Evolutionary conservation across 371 early-diverging fungal genomes (phyloP).

Genomic region (Smittium culicis): DNA sequence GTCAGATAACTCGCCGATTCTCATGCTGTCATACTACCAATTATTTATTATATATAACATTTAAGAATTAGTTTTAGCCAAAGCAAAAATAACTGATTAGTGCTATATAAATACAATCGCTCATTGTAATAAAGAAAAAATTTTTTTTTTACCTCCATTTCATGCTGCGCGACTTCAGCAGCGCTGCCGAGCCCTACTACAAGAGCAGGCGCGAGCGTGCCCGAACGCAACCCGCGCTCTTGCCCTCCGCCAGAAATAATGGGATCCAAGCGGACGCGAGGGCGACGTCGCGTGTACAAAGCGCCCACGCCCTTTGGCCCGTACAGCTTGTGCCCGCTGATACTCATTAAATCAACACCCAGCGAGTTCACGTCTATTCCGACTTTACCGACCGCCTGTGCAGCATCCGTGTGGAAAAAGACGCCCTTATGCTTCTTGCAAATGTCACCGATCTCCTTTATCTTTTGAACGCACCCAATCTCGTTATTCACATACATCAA

Average conservation of each 20-base stretch:
- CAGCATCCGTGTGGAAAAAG: constrained; percentile 98
- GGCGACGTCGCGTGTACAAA: constrained; percentile 89
- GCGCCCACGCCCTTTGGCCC: constrained; percentile 99
- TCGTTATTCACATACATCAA: constrained; percentile 99
- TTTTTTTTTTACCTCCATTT: constrained; percentile 64
- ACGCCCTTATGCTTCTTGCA: constrained; percentile 77
- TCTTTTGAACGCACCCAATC: constrained; percentile 96
- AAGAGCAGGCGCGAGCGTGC: constrained; percentile 94
- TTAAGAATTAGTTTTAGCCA: constrained; percentile 48
- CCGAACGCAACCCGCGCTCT: constrained; percentile 95
- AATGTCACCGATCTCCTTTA: constrained; percentile 84
- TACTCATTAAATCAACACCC: constrained; percentile 94
- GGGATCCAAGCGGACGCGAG: constrained; percentile 90
- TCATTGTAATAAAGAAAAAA: too few relatives aligned
- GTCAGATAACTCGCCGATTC: constrained; percentile 57
- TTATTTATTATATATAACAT: neutral
- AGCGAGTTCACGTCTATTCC: constrained; percentile 89
- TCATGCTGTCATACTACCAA: constrained; percentile 65
- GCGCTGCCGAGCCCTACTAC: constrained; percentile 97
- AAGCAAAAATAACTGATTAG: constrained; percentile 31
- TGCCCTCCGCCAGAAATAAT: constrained; percentile 97
- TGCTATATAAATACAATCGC: constrained; percentile 36
- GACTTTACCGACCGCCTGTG: constrained; percentile 98
- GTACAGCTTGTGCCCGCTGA: constrained; percentile 98
- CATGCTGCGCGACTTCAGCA: constrained; percentile 67